Conservation (phyloP, 2,329 filamentous ascomycete species). For the Rutstroemia sydowiana region DNA sequence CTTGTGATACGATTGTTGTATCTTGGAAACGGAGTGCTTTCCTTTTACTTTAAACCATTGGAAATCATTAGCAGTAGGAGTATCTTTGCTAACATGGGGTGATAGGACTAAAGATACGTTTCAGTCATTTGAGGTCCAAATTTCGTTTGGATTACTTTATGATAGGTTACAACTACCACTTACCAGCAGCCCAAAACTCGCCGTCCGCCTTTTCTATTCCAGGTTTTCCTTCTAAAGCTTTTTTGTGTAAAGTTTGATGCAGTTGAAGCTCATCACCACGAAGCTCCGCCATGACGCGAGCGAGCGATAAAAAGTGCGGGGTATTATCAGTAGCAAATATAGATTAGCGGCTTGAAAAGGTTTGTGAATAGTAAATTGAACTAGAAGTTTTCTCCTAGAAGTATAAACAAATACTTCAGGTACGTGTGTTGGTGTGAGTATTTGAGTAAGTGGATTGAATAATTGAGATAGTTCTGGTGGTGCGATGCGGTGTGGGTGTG, state of each 20-base stretch:
- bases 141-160: no score
- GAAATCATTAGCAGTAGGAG: background rate
- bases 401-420: no score
- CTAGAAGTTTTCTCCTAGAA: no score
- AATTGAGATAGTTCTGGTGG: no score
- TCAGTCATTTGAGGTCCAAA: background rate
- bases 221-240: background rate
- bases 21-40: constrained; percentile 7
- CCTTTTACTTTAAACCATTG: constrained; percentile 9
- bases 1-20: constrained; percentile 2
- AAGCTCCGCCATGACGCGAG: background rate
- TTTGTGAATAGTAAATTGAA: no score
- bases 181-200: constrained; percentile 6
- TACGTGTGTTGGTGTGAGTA: no score
- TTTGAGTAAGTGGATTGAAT: no score
- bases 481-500: no score
- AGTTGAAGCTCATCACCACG: background rate
- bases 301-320: background rate
- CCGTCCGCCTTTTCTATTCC: background rate
- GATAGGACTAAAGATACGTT: background rate
- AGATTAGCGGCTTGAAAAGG: no score
- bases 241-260: background rate
- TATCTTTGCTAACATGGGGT: background rate
- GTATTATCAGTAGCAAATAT: no score
- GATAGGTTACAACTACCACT: background rate